These are phyloP conservation scores for Dipsacomyces acuminosporus DNA, from an alignment of 371 early-diverging fungal genomes.

Conservation along the genomic window DNA sequence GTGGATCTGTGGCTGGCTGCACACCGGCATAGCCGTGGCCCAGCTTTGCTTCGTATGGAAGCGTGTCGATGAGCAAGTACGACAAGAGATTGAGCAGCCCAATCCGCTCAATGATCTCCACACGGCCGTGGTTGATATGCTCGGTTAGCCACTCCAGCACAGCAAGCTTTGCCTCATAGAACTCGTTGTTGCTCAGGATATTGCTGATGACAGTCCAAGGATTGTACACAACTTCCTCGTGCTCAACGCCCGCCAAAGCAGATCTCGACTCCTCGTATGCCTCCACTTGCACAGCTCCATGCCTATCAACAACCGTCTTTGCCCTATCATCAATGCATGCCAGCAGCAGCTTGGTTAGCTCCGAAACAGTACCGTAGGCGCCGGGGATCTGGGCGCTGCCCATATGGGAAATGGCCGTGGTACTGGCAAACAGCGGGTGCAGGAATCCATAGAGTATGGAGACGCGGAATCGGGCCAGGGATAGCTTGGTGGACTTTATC, in stretches of 20 bases:
- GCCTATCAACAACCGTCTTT: conserved; percentile 13
- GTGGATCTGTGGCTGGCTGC: conserved; percentile 21
- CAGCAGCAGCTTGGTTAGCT: conserved; percentile 26
- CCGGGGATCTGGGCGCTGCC: conserved; percentile 22
- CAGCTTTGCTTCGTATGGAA: neutral
- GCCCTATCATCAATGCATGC: conserved; percentile 35
- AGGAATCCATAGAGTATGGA: conserved; percentile 34
- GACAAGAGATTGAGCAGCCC: conserved; percentile 20
- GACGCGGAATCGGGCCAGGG: conserved; percentile 37
- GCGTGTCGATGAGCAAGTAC: conserved; percentile 7
- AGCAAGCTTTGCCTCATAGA: conserved; percentile 36
- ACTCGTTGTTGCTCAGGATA: conserved; percentile 23
- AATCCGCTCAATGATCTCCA: conserved; percentile 30
- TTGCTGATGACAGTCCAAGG: conserved; percentile 25
- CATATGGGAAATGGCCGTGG: neutral
- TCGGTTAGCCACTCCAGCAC: conserved; percentile 38
- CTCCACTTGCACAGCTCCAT: conserved; percentile 23
- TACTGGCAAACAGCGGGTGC: conserved; percentile 24
- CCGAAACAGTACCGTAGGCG: conserved; percentile 29
- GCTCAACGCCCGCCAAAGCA: too few relatives aligned
- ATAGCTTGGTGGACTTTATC: conserved; percentile 8
- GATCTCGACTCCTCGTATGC: conserved; percentile 13
- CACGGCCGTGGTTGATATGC: conserved; percentile 19
- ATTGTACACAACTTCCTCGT: conserved; percentile 23
- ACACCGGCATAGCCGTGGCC: neutral